Base-by-base conservation (phyloP, 2,329 filamentous ascomycete genomes). In the Colletotrichum liaoningense region DNA sequence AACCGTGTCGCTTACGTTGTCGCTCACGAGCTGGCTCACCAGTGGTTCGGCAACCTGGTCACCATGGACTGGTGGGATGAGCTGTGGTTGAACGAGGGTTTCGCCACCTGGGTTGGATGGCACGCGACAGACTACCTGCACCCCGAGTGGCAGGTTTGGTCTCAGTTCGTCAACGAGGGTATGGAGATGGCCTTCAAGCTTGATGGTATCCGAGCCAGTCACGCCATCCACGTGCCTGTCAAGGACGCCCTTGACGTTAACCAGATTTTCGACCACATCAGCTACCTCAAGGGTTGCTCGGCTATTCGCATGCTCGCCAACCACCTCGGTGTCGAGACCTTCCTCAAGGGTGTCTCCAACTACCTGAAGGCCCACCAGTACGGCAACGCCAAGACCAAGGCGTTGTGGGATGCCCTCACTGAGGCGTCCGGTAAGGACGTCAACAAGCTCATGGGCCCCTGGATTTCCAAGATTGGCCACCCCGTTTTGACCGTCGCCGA, bases 61-160 rank as follows among this genome's bases (percentile, higher is more conserved):
- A 98, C 95, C 6, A 98, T 98, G 95, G 94, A 97, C 82, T 98
- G 95, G 95, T 97, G 94, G 94, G 94, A 93, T 80, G 94, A 97
- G 85, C 89, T 97, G 54, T 98, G 95, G 95, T 89, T 97, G 65
- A 97, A 97, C 79, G 96, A 98, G 84, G 95, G 95, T 14, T 99
- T 99, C 80, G 97, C 97, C 55, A 99, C 97, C 3, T 98, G 96
- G 96, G 96, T 98, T 56, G 97, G 96, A 65, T 99, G 96, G 96
- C 89, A 95, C 74, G 95, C 95, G 11, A 91, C 95, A 72, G 94
- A 98, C 80, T 90, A 97, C 80, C 91, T 98, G 68, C 94, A 98
- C 83, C 97, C 97, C 3, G 96, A 98, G 77, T 98, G 97, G 96
- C 93, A 98, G 79, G 93, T 98, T 38, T 99, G 97, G 97, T 93